phyloP scores from a whole-genome alignment of 2,329 filamentous ascomycete species.

The Claviceps fusiformis region DNA sequence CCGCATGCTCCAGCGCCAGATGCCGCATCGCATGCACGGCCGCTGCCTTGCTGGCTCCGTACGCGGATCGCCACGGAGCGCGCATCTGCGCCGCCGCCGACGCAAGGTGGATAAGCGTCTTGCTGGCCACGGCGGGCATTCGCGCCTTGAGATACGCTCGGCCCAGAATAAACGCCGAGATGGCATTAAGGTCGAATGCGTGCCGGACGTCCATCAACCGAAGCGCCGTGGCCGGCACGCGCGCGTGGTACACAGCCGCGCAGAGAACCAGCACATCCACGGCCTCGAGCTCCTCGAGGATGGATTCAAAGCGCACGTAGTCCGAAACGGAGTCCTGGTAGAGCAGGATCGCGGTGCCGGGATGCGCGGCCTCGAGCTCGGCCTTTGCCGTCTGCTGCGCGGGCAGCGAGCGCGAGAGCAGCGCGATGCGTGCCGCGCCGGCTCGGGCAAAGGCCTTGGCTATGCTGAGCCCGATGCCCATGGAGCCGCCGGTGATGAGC shows the following conservation, averaged over 20 bases:
- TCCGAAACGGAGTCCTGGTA: background rate
- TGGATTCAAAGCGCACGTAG: background rate
- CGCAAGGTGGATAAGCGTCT: background rate
- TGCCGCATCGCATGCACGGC: constrained; percentile 1
- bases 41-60: constrained; percentile 1
- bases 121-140: background rate
- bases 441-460: background rate
- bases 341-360: background rate
- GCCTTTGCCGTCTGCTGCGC: background rate
- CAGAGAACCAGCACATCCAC: background rate
- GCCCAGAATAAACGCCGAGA: background rate
- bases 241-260: background rate
- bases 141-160: background rate
- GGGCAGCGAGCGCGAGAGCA: background rate
- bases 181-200: background rate
- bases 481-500: background rate
- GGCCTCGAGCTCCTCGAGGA: background rate
- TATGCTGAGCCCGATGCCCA: background rate
- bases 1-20: background rate
- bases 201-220: background rate
- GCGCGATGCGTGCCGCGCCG: background rate
- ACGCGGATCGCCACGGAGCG: background rate
- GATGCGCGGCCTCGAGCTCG: background rate
- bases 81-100: background rate
- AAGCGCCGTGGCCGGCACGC: background rate